Percentiles rank a stretch among this genome's conserved stretches.
These are phyloP conservation scores for Coniferiporia sulphurascens DNA, from an alignment of 1,284 basidiomycete genomes.

Conservation along the genomic window DNA sequence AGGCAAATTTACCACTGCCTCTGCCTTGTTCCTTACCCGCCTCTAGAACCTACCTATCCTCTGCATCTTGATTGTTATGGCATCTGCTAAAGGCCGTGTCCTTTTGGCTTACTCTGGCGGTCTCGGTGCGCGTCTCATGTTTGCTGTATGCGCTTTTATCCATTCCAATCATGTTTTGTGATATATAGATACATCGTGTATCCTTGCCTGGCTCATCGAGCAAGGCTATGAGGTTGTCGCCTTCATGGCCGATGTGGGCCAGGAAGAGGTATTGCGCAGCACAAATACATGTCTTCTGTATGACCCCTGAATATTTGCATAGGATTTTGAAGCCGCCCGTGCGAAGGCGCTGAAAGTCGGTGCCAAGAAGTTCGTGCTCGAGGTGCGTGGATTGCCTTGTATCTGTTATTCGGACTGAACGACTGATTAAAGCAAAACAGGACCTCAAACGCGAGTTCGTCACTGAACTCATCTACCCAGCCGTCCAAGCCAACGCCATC, in stretches of 20 bases:
- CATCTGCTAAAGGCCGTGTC: constrained; percentile 70
- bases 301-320: constrained; percentile 10
- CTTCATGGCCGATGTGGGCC: constrained; percentile 99
- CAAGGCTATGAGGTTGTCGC: constrained; percentile 96
- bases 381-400: constrained; percentile 40
- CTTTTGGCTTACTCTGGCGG: constrained; percentile 97
- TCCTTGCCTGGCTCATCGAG: constrained; percentile 96
- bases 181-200: constrained; percentile 85
- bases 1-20: background rate
- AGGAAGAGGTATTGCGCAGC: constrained; percentile 73
- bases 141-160: background rate
- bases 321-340: constrained; percentile 94
- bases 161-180: background rate
- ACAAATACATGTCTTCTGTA: background rate
- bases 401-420: background rate
- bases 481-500: constrained; percentile 97
- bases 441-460: constrained; percentile 96
- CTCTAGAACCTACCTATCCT: background rate
- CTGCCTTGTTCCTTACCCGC: background rate
- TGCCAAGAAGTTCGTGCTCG: constrained; percentile 92
- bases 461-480: constrained; percentile 95
- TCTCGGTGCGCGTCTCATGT: constrained; percentile 62
- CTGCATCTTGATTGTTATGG: constrained; percentile 16
- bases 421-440: constrained; percentile 25
- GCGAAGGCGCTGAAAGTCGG: constrained; percentile 91